These are phyloP conservation scores for Pyronema omphalodes DNA, from an alignment of 495 filamentous ascomycete genomes.

Conservation along the genomic window DNA sequence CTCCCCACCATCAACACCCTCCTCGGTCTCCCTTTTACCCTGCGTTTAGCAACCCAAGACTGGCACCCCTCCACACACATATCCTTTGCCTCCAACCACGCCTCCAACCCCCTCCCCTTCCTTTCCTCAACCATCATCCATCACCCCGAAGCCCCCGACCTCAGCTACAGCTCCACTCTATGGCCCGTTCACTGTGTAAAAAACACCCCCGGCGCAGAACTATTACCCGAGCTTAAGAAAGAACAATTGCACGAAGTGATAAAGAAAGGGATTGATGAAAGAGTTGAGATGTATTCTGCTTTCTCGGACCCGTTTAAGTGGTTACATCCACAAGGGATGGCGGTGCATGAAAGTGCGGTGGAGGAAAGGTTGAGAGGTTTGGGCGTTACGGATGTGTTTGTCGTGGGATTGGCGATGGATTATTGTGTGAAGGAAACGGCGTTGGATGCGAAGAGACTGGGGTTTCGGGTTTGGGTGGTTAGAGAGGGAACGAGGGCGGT, in stretches of 20 bases:
- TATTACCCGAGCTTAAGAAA: constrained; percentile 55
- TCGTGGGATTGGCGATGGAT: constrained; percentile 72
- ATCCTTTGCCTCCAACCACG: constrained; percentile 75
- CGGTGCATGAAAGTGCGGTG: constrained; percentile 31
- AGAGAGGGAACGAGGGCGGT: constrained; percentile 63
- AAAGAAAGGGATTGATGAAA: constrained; percentile 54
- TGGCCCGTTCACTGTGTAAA: constrained; percentile 89
- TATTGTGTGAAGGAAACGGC: constrained; percentile 77
- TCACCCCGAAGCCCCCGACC: constrained; percentile 46
- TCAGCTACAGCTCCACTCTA: constrained; percentile 48
- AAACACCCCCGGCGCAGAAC: constrained; percentile 47
- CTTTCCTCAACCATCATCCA: constrained; percentile 39
- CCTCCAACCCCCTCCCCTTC: constrained; percentile 39
- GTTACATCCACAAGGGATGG: constrained; percentile 22
- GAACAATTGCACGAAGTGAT: constrained; percentile 42
- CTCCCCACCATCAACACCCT: constrained; percentile 56
- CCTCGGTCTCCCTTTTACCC: constrained; percentile 48
- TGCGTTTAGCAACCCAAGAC: constrained; percentile 72
- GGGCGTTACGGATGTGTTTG: constrained; percentile 56
- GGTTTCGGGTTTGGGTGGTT: constrained; percentile 59
- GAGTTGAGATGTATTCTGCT: constrained; percentile 80
- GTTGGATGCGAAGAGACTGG: constrained; percentile 53
- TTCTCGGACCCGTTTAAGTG: constrained; percentile 61
- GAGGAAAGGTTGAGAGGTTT: constrained; percentile 34
- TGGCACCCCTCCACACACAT: constrained; percentile 72